Base-by-base conservation (phyloP, 2,329 filamentous ascomycete species). In the Talaromyces sp. region DNA sequence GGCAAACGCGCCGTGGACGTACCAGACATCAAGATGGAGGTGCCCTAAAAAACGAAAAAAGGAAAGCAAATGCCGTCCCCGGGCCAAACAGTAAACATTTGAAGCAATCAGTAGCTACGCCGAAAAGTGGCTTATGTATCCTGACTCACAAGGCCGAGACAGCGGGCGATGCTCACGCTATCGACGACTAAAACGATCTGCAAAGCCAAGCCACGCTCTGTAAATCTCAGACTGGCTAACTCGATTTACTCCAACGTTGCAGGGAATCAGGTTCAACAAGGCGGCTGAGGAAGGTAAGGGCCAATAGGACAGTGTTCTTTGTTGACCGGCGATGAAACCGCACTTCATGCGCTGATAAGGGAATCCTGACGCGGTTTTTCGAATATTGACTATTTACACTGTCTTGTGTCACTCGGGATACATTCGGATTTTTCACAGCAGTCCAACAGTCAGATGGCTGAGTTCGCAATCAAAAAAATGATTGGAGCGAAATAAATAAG, bases 181-280 rank as follows among this genome's bases (percentile, higher is more conserved):
- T 31, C 27, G 17, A 19, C 51, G 29, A 29, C 51, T 54, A 54
- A 54, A 54, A 10, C 51, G 29, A 54, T 54, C 51, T 54, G 29
- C 51, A 54, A 25, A 31, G 29, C 51, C 51, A 54, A 53, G 51
- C 51, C 51, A 54, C 51, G 27, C 51, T 31, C 51, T 27, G 19
- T 15, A 7, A 49, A 13, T 25, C 45, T 27, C 45, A 49, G 17
- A 15, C n/a, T 27, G 45, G 45, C 22, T 49, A 27, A 40, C 38
- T 40, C 38, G 38, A 40, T n/a, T 17, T 17, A 40, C 15, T 25
- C n/a, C n/a, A 25, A n/a, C n/a, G n/a, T n/a, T n/a, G n/a, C n/a
- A n/a, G n/a, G n/a, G n/a, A n/a, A n/a, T n/a, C 6, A 15, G 13
- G 22, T 34, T 11, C 53, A 56, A 36, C 53, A 11, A 22, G 4